Base-by-base conservation (phyloP, 1,139 yeast species). In the Yamadazyma pseudoaaseri region DNA sequence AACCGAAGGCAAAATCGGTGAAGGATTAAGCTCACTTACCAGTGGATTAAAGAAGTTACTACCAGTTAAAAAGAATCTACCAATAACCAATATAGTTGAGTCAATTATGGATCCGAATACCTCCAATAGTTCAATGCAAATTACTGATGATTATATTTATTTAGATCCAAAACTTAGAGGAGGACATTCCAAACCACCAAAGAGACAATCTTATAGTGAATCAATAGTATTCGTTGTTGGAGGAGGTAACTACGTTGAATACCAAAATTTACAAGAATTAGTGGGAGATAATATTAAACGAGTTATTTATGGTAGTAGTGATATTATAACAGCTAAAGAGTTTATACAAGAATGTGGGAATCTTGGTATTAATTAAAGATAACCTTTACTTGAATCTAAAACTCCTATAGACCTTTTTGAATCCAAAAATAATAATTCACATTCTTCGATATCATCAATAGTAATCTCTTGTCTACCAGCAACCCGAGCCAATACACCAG, bases 221-320 rank as follows among this genome's bases (percentile, higher is more conserved):
- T 79, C 95, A 3, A 65, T 86, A 36, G 95, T 92, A 12, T 94
- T 92, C 57, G 86, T 89, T 32, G 90, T 94, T 39, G 99, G 98
- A 14, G 98, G 98, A 21, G 98, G 97, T 30, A 90, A 86, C 58
- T 92, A 89, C 54, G 66, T 86, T 45, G 99, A 92, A 61, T 92
- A 92, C 55, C 95, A 90, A 44, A 90, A 90, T 53, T 72, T 92
- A 49, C 95, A 86, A 58, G 97, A 92, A 56, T 90, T 96, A 94
- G 52, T 62, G 2, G 60, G 61, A 5, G 52, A 52, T 62, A 54
- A 50, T 60, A 23, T 29, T 11, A 20, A 24, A 7, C n/a, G 61
- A 45, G 85, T 94, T 26, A 76, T 83, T 15, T 94, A 92, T 57
- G 99, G 99, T 23, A 79, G 95, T 48, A 87, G 96, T 2, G 81